These are phyloP conservation scores for Russula sp. DNA, from an alignment of 768 basidiomycete genomes.

Conservation along the genomic window DNA sequence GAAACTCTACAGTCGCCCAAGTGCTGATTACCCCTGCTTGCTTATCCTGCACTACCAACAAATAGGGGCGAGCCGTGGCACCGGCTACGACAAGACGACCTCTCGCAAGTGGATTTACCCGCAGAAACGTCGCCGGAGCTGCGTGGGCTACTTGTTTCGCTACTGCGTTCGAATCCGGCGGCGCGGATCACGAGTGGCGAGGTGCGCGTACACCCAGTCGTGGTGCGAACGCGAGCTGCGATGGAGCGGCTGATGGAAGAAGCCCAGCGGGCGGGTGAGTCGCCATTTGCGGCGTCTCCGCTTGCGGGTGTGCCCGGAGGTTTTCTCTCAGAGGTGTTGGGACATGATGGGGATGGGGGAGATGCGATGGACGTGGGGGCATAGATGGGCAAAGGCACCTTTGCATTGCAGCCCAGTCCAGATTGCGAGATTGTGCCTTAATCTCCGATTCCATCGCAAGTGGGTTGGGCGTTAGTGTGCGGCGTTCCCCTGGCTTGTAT, in stretches of 20 bases:
- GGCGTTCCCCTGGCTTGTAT: background rate
- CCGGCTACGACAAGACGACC: constrained; percentile 85
- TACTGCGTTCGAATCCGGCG: constrained; percentile 74
- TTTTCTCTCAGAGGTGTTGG: constrained; percentile 65
- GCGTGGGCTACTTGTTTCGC: constrained; percentile 61
- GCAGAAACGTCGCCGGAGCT: constrained; percentile 59
- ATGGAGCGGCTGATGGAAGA: constrained; percentile 55
- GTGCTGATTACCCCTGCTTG: constrained; percentile 9
- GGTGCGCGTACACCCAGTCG: constrained; percentile 60
- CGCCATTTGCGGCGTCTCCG: constrained; percentile 57
- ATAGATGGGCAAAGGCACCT: constrained; percentile 17
- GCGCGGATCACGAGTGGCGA: constrained; percentile 54
- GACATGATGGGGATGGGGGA: constrained; percentile 14
- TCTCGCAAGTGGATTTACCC: constrained; percentile 71
- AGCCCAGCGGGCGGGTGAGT: constrained; percentile 39
- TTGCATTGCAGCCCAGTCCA: background rate
- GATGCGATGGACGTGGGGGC: constrained; percentile 35
- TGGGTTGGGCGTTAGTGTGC: background rate
- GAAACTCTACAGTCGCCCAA: constrained; percentile 6
- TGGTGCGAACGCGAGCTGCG: constrained; percentile 55
- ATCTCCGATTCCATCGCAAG: constrained; percentile 9
- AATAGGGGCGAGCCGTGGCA: constrained; percentile 91
- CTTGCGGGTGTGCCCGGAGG: constrained; percentile 56
- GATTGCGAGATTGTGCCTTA: constrained; percentile 16
- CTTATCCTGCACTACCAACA: constrained; percentile 20